Conservation (phyloP, 352 stramenopile genomes). For the Phytopythium mirpurense region DNA sequence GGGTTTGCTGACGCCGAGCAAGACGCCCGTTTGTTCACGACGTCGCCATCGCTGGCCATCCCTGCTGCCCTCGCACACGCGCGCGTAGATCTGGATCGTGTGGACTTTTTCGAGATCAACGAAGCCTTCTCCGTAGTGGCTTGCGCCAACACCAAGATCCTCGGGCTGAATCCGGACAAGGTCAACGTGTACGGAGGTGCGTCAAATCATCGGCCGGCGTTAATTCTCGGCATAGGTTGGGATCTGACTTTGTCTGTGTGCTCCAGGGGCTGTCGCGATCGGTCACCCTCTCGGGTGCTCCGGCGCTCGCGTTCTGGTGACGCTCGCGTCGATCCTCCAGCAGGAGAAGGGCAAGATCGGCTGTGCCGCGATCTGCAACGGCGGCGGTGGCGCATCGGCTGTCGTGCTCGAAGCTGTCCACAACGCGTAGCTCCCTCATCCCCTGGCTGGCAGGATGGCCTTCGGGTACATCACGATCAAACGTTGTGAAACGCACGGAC, state of each 20-base stretch:
- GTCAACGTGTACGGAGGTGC: constrained; percentile 95
- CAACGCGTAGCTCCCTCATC: constrained; percentile 1
- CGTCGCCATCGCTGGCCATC: constrained; percentile 89
- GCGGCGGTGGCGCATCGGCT: constrained; percentile 92
- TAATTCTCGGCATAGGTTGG: too few species aligned
- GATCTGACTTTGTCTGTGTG: too few species aligned
- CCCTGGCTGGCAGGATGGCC: too few species aligned
- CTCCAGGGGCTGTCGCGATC: constrained; percentile 44
- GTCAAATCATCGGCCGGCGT: background rate
- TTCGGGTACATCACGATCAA: too few species aligned
- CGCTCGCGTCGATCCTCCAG: constrained; percentile 89
- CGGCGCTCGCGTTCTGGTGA: constrained; percentile 89
- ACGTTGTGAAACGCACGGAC: too few species aligned
- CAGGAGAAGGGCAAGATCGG: constrained; percentile 88
- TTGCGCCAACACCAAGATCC: constrained; percentile 89
- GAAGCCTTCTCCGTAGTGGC: constrained; percentile 96
- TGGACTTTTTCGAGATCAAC: constrained; percentile 98
- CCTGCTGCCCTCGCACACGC: constrained; percentile 81
- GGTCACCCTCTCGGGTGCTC: constrained; percentile 67
- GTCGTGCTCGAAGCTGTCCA: constrained; percentile 89
- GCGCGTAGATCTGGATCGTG: constrained; percentile 67
- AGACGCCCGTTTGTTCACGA: constrained; percentile 91
- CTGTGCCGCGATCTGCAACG: constrained; percentile 96
- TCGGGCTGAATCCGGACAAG: constrained; percentile 79
- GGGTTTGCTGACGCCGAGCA: constrained; percentile 72